Percentiles rank a stretch among this genome's conserved stretches.
phyloP scores from a whole-genome alignment of 2,329 filamentous ascomycete genomes.

The Verticillium nubilum region DNA sequence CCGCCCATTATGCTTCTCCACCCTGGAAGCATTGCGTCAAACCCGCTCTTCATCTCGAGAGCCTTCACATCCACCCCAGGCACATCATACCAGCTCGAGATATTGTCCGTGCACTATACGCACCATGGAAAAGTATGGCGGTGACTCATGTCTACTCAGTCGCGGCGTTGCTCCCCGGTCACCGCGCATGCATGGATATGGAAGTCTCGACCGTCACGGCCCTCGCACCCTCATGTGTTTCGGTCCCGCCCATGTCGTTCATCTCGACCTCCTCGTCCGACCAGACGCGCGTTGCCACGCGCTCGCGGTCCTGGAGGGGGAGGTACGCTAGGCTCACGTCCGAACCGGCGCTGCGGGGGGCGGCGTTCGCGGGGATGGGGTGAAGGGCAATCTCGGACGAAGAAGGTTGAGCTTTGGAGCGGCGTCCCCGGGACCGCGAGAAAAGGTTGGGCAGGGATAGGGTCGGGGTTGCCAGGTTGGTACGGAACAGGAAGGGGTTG shows the following conservation, averaged over 20 bases:
- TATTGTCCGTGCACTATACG: too few relatives aligned
- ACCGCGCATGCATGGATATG: conserved; percentile 8
- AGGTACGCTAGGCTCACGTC: conserved; percentile 5
- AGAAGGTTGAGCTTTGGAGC: conserved; percentile 10
- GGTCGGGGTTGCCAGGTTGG: conserved; percentile 15
- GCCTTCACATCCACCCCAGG: too few relatives aligned
- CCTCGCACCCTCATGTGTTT: neutral
- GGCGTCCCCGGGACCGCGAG: conserved; percentile 12
- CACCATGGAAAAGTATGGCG: too few relatives aligned
- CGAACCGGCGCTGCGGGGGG: neutral
- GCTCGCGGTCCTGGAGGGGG: neutral
- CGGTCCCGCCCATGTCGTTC: neutral
- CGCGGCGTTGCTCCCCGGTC: too few relatives aligned
- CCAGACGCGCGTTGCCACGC: conserved; percentile 22
- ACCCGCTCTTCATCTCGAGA: too few relatives aligned
- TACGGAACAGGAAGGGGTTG: conserved; percentile 29
- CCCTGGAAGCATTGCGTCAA: too few relatives aligned
- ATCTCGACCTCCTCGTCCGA: conserved; percentile 14
- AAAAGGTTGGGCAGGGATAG: conserved; percentile 13
- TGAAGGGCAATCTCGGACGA: neutral
- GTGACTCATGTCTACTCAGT: too few relatives aligned
- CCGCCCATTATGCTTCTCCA: too few relatives aligned
- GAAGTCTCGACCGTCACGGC: conserved; percentile 16
- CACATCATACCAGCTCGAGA: too few relatives aligned
- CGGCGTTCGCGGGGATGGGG: neutral